Evolutionary conservation across 2,329 filamentous ascomycete genomes (phyloP).

Genomic region (Pseudocercospora eumusae): DNA sequence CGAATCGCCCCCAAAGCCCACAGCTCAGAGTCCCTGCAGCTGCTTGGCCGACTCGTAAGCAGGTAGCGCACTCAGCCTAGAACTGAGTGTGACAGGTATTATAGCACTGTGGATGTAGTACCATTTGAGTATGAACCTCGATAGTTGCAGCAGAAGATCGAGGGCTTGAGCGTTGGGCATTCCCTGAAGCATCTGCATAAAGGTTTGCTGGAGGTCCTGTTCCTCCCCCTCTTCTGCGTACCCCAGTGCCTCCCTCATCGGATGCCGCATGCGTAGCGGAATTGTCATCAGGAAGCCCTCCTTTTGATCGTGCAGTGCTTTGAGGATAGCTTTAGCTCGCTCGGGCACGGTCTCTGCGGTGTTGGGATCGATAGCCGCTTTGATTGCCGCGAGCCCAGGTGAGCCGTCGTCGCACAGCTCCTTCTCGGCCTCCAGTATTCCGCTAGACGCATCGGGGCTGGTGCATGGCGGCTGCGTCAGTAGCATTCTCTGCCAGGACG

Average conservation of each 20-base stretch:
- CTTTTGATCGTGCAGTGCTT: not conserved
- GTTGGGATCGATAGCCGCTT: not conserved
- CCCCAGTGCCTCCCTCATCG: not conserved
- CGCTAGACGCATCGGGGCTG: not conserved
- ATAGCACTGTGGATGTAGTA: not conserved
- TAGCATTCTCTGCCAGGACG: not conserved
- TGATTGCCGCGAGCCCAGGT: not conserved
- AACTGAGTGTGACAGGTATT: not conserved
- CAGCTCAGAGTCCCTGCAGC: not conserved
- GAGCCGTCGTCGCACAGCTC: not conserved
- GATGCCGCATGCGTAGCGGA: not conserved
- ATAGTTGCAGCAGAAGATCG: not conserved
- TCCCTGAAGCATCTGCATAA: not conserved
- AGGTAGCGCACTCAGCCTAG: not conserved
- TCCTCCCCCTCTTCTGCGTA: not conserved
- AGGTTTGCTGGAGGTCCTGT: not conserved
- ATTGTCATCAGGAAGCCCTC: not conserved
- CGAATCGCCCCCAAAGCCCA: no score
- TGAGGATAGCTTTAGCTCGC: not conserved
- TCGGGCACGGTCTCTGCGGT: not conserved
- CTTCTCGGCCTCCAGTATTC: not conserved
- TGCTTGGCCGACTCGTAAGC: not conserved
- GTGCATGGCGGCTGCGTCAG: not conserved
- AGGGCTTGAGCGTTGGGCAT: not conserved
- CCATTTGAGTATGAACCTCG: not conserved